phyloP scores from a whole-genome alignment of 2,329 filamentous ascomycete species.

The Cladosporium sp. region DNA sequence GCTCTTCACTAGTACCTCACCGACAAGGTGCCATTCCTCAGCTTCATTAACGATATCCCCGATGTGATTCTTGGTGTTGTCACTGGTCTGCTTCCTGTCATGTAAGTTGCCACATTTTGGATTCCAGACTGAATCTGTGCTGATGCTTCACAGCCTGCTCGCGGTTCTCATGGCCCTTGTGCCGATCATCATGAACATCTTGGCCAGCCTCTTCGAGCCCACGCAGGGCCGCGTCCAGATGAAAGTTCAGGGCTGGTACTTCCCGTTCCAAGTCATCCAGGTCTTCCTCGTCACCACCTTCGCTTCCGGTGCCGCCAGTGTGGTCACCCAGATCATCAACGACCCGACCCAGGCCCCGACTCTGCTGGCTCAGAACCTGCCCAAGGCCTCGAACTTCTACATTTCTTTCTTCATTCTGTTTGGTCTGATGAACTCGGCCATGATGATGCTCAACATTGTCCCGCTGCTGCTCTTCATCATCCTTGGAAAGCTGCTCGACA shows the following conservation, averaged over 20 bases:
- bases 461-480: conserved; percentile 26
- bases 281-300: conserved; percentile 35
- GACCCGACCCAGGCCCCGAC: conserved; percentile 24
- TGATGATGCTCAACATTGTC: conserved; percentile 24
- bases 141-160: conserved; percentile 30
- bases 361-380: conserved; percentile 29
- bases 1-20: conserved; percentile 27
- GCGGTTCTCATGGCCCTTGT: conserved; percentile 40
- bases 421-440: conserved; percentile 24
- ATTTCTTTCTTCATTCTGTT: conserved; percentile 32
- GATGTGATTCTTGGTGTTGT: conserved; percentile 37
- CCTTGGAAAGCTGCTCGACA: conserved; percentile 28
- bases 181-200: conserved; percentile 35
- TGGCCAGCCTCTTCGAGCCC: conserved; percentile 19
- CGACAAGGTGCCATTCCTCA: conserved; percentile 32
- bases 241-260: conserved; percentile 31
- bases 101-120: conserved; percentile 1
- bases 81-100: conserved; percentile 39
- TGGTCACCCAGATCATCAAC: conserved; percentile 24
- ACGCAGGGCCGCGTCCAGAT: conserved; percentile 38
- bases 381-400: conserved; percentile 33
- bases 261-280: conserved; percentile 34
- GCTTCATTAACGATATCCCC: conserved; percentile 39
- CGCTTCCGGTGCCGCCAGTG: conserved; percentile 27
- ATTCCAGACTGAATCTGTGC: background rate